Base-by-base conservation (phyloP, 2,329 filamentous ascomycete species). In the Diaporthe ampelina region DNA sequence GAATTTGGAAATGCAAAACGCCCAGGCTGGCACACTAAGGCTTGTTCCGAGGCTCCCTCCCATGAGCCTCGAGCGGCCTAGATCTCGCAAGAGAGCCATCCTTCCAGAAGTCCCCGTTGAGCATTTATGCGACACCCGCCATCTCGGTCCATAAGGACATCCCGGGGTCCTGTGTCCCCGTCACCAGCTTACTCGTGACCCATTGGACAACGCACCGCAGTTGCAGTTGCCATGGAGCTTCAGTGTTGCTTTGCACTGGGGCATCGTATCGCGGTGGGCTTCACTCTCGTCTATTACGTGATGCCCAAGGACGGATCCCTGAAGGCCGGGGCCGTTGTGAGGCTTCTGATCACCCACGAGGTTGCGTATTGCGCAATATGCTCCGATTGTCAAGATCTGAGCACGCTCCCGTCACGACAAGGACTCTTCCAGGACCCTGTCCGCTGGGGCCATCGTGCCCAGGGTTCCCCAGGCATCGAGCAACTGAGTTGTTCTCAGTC, bases 1-100 rank as follows among this genome's bases (percentile, higher is more conserved):
- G 29, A 7, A 37, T 13, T 67, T 52, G 63, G 63, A 52, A 52
- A 52, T 52, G 63, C 63, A 67, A 52, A 67, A 67, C 63, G 45
- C 63, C 63, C 35, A 52, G 32, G 13, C 45, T 21, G 63, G 19
- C 63, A 52, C 13, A 67, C 13, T 48, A 52, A 26, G 63, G 29
- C 29, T 52, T 67, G 45, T 52, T 67, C 63, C 45, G 61, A 37
- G n/a, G 21, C 43, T 37, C 61, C 61, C 43, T 37, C 61, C 61
- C 19, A 67, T 40, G 29, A 67, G 45, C 61, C 45, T 52, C 29
- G 52, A n/a, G 32, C 61, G 61, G 9, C 61, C 61, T n/a, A 19
- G 43, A 19, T 17, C 45, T 2, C 13, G 21, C 61, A 52, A 67
- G 29, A 29, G 32, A 54, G 15, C 1, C 32, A 21, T 24, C 63